These are phyloP conservation scores for Aureobasidium sp. DNA, from an alignment of 2,329 filamentous ascomycete species.

Conservation along the genomic window DNA sequence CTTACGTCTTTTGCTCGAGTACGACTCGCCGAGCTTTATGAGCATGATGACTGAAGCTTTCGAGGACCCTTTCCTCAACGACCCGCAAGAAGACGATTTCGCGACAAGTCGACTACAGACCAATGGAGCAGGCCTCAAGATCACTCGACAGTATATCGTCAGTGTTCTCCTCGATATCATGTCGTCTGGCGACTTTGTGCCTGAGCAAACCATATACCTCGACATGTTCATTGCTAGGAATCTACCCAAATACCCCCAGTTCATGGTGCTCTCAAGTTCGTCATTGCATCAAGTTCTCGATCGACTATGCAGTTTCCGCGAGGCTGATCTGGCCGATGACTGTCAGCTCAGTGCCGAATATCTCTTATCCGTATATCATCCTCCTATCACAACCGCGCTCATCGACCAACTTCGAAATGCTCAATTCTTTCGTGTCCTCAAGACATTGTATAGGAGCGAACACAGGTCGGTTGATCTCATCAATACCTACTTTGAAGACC, in stretches of 20 bases:
- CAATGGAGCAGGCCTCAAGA: constrained; percentile 23
- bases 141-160: constrained; percentile 82
- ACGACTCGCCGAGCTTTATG: constrained; percentile 85
- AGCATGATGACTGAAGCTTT: constrained; percentile 96
- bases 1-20: constrained; percentile 74
- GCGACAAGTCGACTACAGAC: constrained; percentile 39
- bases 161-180: constrained; percentile 89
- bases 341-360: constrained; percentile 97
- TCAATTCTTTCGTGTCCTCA: constrained; percentile 83
- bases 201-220: constrained; percentile 82
- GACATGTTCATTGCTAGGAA: constrained; percentile 99
- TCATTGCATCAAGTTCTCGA: constrained; percentile 73
- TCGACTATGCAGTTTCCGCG: constrained; percentile 79
- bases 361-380: constrained; percentile 85
- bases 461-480: constrained; percentile 73
- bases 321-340: constrained; percentile 75
- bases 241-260: constrained; percentile 92
- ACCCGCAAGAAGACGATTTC: constrained; percentile 57
- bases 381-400: constrained; percentile 68
- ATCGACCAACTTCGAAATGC: constrained; percentile 73
- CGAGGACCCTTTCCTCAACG: constrained; percentile 88
- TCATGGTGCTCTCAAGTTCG: constrained; percentile 82
- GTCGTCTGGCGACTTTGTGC: constrained; percentile 65
- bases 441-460: constrained; percentile 75
- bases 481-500: constrained; percentile 77